phyloP scores from a whole-genome alignment of 345 rosid species.

The Eucalyptus curtisii region DNA sequence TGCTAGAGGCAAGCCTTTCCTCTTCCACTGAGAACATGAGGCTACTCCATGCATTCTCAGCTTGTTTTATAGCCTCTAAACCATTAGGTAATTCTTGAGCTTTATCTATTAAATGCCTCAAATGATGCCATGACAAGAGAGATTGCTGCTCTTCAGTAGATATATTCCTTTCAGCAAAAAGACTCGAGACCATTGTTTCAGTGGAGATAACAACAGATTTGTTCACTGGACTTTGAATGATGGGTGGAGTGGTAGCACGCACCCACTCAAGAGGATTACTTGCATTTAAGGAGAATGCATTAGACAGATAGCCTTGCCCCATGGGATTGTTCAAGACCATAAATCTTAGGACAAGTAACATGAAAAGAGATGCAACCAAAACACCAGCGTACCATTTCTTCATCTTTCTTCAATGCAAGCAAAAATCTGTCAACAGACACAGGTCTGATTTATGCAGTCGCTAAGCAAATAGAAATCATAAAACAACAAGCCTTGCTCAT shows the following conservation, averaged over 20 bases:
- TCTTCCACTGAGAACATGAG: constrained; percentile 67
- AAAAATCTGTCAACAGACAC: neutral
- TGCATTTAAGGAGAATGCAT: constrained; percentile 35
- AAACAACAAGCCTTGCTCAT: neutral
- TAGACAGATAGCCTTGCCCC: constrained; percentile 36
- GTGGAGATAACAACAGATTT: constrained; percentile 50
- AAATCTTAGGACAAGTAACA: constrained; percentile 65
- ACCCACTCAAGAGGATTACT: constrained; percentile 78
- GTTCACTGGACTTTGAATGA: constrained; percentile 39
- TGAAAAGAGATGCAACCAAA: constrained; percentile 58
- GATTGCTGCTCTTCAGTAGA: constrained; percentile 55
- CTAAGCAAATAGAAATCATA: neutral
- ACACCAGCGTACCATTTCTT: constrained; percentile 78
- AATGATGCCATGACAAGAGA: constrained; percentile 65
- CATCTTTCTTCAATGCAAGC: constrained; percentile 28
- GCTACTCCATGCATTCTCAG: constrained; percentile 71
- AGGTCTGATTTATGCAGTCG: neutral
- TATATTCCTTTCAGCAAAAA: constrained; percentile 52
- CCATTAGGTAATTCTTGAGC: constrained; percentile 64
- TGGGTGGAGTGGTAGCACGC: constrained; percentile 34
- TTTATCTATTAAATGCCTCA: constrained; percentile 47
- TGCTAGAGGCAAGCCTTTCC: constrained; percentile 35
- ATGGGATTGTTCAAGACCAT: constrained; percentile 47
- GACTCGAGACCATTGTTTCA: constrained; percentile 30
- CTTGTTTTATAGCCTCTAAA: constrained; percentile 85